phyloP scores from a whole-genome alignment of 2,329 filamentous ascomycete genomes.

The Lecanosticta acicola region DNA sequence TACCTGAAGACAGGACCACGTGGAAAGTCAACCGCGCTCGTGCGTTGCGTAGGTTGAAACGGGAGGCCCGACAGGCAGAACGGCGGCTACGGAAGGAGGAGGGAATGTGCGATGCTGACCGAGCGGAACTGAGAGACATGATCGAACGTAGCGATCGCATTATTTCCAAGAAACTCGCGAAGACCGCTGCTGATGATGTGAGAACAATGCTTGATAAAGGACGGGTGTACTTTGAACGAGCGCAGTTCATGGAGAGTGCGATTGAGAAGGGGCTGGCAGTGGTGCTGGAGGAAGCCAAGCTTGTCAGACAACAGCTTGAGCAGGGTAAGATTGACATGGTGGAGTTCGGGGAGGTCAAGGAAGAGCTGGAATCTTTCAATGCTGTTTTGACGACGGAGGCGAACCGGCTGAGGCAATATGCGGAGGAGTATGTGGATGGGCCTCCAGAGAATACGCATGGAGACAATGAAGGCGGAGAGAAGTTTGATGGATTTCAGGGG shows the following conservation, averaged over 20 bases:
- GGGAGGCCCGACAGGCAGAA: slow-evolving; percentile 6
- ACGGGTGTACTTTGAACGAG: slow-evolving; percentile 16
- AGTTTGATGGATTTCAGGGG: slow-evolving; percentile 4
- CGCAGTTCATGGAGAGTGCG: slow-evolving; percentile 24
- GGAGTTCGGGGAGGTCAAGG: slow-evolving; percentile 16
- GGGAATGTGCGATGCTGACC: too few relatives aligned
- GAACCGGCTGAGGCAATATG: slow-evolving; percentile 23
- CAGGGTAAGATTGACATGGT: slow-evolving; percentile 13
- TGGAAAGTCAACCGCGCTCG: slow-evolving; percentile 10
- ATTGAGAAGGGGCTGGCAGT: slow-evolving; percentile 25
- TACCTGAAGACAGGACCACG: slow-evolving; percentile 2
- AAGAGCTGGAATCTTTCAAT: slow-evolving; percentile 15
- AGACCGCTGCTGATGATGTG: slow-evolving; percentile 23
- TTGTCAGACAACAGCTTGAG: slow-evolving; percentile 11
- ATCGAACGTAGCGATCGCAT: too few relatives aligned
- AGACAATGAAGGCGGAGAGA: slow-evolving; percentile 6
- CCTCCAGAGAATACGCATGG: slow-evolving; percentile 2
- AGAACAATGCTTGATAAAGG: slow-evolving; percentile 27
- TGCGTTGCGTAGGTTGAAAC: slow-evolving; percentile 10
- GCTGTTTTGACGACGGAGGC: slow-evolving; percentile 20
- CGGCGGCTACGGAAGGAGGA: slow-evolving; percentile 5
- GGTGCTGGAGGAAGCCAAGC: slow-evolving; percentile 20
- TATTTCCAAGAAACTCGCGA: slow-evolving; percentile 20
- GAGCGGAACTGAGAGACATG: too few relatives aligned
- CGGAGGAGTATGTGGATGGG: slow-evolving; percentile 26